Base-by-base conservation (phyloP, 2,329 filamentous ascomycete species). In the Lecanosticta acicola region DNA sequence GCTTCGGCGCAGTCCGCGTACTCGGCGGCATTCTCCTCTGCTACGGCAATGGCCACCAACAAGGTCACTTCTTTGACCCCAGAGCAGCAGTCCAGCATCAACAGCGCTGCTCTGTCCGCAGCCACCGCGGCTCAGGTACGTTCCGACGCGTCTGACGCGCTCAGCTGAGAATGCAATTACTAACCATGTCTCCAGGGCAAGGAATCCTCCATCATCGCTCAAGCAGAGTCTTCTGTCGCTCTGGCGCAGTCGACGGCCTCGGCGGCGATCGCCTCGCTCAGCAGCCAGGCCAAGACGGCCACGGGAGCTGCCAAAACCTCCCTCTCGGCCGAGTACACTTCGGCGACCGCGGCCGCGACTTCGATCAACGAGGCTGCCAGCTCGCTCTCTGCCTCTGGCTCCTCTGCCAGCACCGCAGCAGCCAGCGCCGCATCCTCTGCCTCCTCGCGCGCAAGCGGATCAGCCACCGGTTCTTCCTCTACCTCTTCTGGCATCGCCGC, bases 81-180 rank as follows among this genome's bases (percentile, higher is more conserved):
- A 32, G 45, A 46, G 10, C 21, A 53, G 24, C 45, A 48, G 19
- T 47, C 53, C 19, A 47, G 42, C 29, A 41, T 48, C 48, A 51
- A 55, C 46, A 48, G 47, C 7, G 53, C 35, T 18, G 50, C 48
- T 2, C 46, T 39, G 29, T 38, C 48, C 18, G 20, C 35, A 9
- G 53, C 50, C 5, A 51, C 48, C 29, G 21, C 48, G 4, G 53
- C 53, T 10, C 46, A 48, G 46, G 48, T 46, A 36, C 18, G 40
- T 43, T 21, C 7, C 32, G 20, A 19, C 7, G 9, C 38, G 4
- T 13, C 14, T 8, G 20, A n/a, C 11, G 33, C 33, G 10, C 19
- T 19, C 17, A 8, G 16, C 32, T 8, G 26, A 21, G 19, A 32
- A 16, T 32, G 36, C 11, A 26, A 32, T 36, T 17, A 32, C 48